phyloP scores from a whole-genome alignment of 2,329 filamentous ascomycete genomes.

The Dothistroma pini region DNA sequence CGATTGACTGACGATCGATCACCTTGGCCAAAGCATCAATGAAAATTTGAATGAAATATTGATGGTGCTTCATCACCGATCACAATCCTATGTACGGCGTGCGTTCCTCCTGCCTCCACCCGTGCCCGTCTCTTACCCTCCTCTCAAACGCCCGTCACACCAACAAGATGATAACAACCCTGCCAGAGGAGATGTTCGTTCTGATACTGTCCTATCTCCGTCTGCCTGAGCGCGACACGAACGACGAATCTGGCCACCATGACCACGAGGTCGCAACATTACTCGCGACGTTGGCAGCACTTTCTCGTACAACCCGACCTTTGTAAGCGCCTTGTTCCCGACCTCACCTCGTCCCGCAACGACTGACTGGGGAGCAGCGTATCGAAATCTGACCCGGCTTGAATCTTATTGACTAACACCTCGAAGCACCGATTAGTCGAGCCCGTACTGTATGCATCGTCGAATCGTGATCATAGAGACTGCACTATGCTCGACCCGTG shows the following conservation, averaged over 20 bases:
- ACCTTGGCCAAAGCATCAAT: no score
- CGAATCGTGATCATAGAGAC: no score
- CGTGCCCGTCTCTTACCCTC: background rate
- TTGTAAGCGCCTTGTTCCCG: background rate
- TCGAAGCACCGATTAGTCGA: background rate
- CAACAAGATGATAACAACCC: background rate
- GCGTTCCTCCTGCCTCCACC: no score
- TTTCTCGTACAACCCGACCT: background rate
- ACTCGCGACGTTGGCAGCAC: background rate
- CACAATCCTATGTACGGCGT: no score
- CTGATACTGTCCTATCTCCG: background rate
- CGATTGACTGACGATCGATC: no score
- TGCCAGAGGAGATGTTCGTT: background rate
- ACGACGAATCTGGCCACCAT: background rate
- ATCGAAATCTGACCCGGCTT: background rate
- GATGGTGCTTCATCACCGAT: no score
- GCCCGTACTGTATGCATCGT: background rate
- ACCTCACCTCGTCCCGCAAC: no score
- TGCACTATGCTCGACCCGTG: no score
- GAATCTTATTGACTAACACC: background rate
- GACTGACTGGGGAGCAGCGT: background rate
- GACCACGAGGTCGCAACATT: background rate
- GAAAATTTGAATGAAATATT: no score
- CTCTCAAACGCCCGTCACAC: background rate
- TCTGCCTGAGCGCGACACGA: background rate